These are phyloP conservation scores for Entomortierella lignicola DNA, from an alignment of 192 early-diverging fungal genomes.

Conservation along the genomic window DNA sequence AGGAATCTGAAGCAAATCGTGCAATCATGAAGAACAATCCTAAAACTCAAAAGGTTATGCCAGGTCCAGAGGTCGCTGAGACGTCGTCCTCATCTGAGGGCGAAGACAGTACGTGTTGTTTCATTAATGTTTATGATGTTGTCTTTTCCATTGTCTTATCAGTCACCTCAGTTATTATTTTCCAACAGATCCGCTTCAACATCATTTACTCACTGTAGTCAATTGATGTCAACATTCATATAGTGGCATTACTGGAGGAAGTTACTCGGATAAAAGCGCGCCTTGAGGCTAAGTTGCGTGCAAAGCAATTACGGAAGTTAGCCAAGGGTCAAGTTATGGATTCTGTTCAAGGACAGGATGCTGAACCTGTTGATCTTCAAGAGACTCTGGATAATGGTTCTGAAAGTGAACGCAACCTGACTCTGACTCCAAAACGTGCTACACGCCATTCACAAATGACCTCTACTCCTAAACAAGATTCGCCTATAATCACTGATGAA, in stretches of 20 bases:
- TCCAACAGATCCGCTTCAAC: background rate
- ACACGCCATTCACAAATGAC: background rate
- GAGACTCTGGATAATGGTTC: background rate
- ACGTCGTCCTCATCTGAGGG: constrained; percentile 7
- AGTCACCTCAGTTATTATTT: background rate
- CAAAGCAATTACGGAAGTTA: constrained; percentile 17
- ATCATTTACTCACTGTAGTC: background rate
- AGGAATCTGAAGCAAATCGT: background rate
- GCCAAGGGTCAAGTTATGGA: background rate
- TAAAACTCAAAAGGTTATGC: background rate
- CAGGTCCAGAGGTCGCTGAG: background rate
- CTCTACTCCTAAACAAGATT: background rate
- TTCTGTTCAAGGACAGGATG: background rate
- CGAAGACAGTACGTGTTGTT: constrained; percentile 8
- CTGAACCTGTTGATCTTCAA: background rate
- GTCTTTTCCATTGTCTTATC: background rate
- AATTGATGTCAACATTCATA: background rate
- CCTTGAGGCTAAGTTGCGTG: constrained; percentile 21
- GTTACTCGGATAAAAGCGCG: constrained; percentile 19
- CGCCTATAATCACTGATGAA: background rate
- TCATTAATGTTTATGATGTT: background rate
- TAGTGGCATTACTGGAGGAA: constrained; percentile 33
- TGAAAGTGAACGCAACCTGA: background rate
- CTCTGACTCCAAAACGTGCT: background rate
- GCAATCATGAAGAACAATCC: background rate